Evolutionary conservation across 768 basidiomycete species (phyloP).

Genomic region (Mycena galopus): DNA sequence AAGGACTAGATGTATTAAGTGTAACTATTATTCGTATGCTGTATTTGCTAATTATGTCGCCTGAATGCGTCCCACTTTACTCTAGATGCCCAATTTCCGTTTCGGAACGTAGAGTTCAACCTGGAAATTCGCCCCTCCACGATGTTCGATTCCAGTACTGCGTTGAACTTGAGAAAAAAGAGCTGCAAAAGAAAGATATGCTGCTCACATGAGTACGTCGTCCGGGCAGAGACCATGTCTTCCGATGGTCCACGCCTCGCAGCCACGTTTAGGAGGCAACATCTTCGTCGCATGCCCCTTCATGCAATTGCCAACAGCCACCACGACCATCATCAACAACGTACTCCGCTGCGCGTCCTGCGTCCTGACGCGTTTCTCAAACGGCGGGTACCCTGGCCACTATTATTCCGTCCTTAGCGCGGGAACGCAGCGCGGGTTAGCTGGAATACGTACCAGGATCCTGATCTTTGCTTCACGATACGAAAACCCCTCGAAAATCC

Average conservation of each 20-base stretch:
- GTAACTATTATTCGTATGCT: conserved; percentile 20
- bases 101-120: conserved; percentile 33
- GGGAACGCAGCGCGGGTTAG: background rate
- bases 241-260: conserved; percentile 54
- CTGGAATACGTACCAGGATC: conserved; percentile 46
- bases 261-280: conserved; percentile 49
- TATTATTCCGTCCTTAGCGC: conserved; percentile 33
- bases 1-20: conserved; percentile 4
- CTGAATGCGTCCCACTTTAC: background rate
- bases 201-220: conserved; percentile 51
- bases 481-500: conserved; percentile 36
- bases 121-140: conserved; percentile 35
- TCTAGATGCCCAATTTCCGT: conserved; percentile 18
- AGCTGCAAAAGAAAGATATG: conserved; percentile 43
- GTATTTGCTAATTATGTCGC: conserved; percentile 21
- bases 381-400: conserved; percentile 65
- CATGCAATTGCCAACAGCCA: conserved; percentile 47
- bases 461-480: conserved; percentile 51
- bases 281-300: conserved; percentile 45
- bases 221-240: conserved; percentile 44
- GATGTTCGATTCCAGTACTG: conserved; percentile 32
- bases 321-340: conserved; percentile 48
- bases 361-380: conserved; percentile 54
- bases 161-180: conserved; percentile 3
- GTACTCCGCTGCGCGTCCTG: conserved; percentile 45